phyloP scores from a whole-genome alignment of 768 basidiomycete genomes.

The Pisolithus sp. region DNA sequence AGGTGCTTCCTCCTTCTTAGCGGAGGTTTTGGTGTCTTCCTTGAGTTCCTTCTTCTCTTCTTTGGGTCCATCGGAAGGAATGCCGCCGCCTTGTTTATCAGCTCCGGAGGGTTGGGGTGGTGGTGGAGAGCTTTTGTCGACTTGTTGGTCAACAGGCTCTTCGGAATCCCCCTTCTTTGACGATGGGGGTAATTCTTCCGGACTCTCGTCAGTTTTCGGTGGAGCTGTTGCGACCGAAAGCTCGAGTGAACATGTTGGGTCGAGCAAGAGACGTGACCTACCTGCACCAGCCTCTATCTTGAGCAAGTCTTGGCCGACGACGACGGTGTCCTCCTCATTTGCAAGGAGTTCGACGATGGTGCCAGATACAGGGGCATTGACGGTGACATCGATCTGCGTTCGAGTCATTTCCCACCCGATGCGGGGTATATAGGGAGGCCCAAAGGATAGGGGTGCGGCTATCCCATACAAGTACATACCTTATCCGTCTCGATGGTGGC shows the following conservation, averaged over 20 bases:
- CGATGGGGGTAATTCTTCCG: conserved; percentile 18
- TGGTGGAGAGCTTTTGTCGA: conserved; percentile 38
- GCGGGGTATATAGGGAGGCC: neutral
- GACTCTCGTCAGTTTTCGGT: conserved; percentile 23
- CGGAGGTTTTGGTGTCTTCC: conserved; percentile 25
- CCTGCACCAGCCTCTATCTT: conserved; percentile 79
- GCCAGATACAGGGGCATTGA: conserved; percentile 87
- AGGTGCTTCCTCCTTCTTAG: conserved; percentile 19
- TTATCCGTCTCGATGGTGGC: conserved; percentile 99
- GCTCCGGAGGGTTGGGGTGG: conserved; percentile 37
- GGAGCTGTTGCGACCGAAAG: conserved; percentile 16
- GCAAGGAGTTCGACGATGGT: conserved; percentile 83
- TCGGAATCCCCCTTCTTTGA: conserved; percentile 33
- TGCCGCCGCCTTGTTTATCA: conserved; percentile 15
- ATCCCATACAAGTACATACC: conserved; percentile 36
- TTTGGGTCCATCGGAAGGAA: conserved; percentile 22
- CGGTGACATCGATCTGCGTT: conserved; percentile 87
- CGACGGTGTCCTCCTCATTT: conserved; percentile 89
- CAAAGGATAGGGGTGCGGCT: neutral
- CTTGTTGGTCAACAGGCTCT: conserved; percentile 44
- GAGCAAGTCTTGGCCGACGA: conserved; percentile 92
- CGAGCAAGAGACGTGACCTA: conserved; percentile 29
- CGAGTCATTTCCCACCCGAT: conserved; percentile 3
- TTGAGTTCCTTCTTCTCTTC: conserved; percentile 33
- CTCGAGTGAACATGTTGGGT: neutral